Base-by-base conservation (phyloP, 2,329 filamentous ascomycete species). In the Colletotrichum sp. region DNA sequence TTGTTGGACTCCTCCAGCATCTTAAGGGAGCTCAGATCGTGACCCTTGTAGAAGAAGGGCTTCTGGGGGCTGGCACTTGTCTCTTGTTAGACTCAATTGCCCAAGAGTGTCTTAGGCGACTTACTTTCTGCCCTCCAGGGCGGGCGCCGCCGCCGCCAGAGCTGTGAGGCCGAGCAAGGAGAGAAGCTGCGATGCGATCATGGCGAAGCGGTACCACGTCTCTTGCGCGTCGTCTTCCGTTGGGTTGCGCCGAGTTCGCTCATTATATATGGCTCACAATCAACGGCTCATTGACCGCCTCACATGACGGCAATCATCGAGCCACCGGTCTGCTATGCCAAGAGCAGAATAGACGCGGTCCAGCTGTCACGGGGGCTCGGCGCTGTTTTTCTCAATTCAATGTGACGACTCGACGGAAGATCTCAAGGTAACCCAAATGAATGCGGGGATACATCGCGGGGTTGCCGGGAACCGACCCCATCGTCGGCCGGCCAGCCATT, bases 1-100 rank as follows among this genome's bases (percentile, higher is more conserved):
- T 59, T 73, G 26, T 75, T 44, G 7, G 57, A 68, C 22, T 75
- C 73, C 28, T 75, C 73, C 18, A 75, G 64, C 70, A 75, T 68
- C 70, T 75, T 75, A 10, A 75, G 64, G 6, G 73, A 75, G 70
- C 73, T 75, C n/a, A 75, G 65, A 12, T 75, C 73, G 44, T 75
- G 73, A 9, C 73, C 73, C 57, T 75, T 75, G 59, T 75, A 75
- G 57, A 75, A 75, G 18, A 75, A 75, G 64, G 73, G 64, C 24
- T 64, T 65, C 16, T 36, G 62, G 30, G 69, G 16, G 18, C 28
- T 16, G 30, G n/a, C 28, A 52, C 68, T 75, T 30, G 24, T 52
- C 7, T 44, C 55, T 66, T 5, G 30, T 67, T 44, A 72, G 69
- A 57, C 30, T 18, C 55, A 59, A 59, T 59, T 59, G 44, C 4